A percentile compares a stretch with the other conserved stretches of the same genome.
These are phyloP conservation scores for Urostyla sp. DNA, from an alignment of 73 alveolate genomes.

Conservation along the genomic window DNA sequence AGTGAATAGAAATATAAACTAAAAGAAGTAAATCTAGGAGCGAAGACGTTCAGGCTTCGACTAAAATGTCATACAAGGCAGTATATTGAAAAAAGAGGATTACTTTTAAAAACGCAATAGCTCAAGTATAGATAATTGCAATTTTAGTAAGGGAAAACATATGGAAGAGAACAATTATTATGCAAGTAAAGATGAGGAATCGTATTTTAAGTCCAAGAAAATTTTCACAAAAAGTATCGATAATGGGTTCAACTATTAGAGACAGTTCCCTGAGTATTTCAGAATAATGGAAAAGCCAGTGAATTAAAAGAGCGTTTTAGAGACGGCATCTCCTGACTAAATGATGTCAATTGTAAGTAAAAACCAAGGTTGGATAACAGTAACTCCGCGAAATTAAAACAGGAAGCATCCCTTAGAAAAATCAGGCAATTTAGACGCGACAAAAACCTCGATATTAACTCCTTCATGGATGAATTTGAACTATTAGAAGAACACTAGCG, in stretches of 20 bases:
- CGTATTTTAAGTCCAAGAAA: constrained; percentile 52
- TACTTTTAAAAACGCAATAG: neutral
- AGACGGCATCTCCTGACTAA: constrained; percentile 56
- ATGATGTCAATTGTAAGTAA: constrained; percentile 57
- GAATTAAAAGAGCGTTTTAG: neutral
- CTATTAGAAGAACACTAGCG: constrained; percentile 23
- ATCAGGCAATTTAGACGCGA: constrained; percentile 38
- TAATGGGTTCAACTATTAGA: constrained; percentile 15
- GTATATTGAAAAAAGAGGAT: neutral
- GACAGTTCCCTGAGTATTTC: constrained; percentile 57
- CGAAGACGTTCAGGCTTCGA: neutral
- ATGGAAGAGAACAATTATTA: constrained; percentile 31
- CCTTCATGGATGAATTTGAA: constrained; percentile 70
- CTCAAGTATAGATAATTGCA: neutral
- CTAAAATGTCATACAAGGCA: neutral
- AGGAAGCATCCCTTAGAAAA: constrained; percentile 58
- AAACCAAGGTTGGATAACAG: constrained; percentile 71
- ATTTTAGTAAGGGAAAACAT: constrained; percentile 27
- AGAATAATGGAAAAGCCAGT: constrained; percentile 63
- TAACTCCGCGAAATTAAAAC: constrained; percentile 46
- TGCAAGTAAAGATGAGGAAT: constrained; percentile 48
- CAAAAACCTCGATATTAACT: constrained; percentile 60
- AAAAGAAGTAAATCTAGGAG: constrained; percentile 27
- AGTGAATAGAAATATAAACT: constrained; percentile 8
- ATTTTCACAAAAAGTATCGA: constrained; percentile 6